Percentiles rank a stretch among this genome's conserved stretches.
phyloP scores from a whole-genome alignment of 2,329 filamentous ascomycete species.

The Talaromyces verruculosus region DNA sequence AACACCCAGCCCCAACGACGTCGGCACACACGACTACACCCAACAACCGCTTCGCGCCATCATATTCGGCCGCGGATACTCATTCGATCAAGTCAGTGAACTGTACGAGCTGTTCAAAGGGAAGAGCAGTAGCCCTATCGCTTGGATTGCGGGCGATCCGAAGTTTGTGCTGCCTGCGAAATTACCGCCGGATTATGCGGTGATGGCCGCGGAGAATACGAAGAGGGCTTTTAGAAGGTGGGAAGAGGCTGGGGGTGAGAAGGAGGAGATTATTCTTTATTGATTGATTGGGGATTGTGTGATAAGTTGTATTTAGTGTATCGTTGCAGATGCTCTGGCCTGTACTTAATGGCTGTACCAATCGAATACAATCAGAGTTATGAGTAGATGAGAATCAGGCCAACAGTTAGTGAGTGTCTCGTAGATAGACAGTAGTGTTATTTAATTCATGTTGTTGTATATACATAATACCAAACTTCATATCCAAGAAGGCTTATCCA shows the following conservation, averaged over 20 bases:
- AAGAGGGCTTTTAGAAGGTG: slow-evolving; percentile 25
- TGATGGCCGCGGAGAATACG: slow-evolving; percentile 21
- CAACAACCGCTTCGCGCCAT: slow-evolving; percentile 27
- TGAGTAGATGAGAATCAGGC: too few species aligned
- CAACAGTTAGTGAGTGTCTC: too few species aligned
- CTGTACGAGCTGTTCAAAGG: background rate
- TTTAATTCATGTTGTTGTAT: too few species aligned
- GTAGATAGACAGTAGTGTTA: too few species aligned
- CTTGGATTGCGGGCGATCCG: slow-evolving; percentile 12
- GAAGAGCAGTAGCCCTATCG: background rate
- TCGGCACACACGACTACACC: slow-evolving; percentile 32
- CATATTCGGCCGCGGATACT: slow-evolving; percentile 32
- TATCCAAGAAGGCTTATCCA: background rate
- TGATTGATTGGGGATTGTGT: background rate
- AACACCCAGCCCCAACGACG: slow-evolving; percentile 23
- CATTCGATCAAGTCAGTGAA: slow-evolving; percentile 23
- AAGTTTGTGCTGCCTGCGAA: slow-evolving; percentile 19
- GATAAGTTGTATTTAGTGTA: too few species aligned
- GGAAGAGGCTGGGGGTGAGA: slow-evolving; percentile 23
- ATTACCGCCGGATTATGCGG: slow-evolving; percentile 25
- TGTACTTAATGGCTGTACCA: too few species aligned
- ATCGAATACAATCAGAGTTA: too few species aligned
- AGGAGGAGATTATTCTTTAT: slow-evolving; percentile 21
- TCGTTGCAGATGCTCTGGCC: too few species aligned
- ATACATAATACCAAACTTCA: background rate